Evolutionary conservation across 768 basidiomycete genomes (phyloP), one percentile per base, ranked within the genome.

Genomic region (Tephrocybe sp.): DNA sequence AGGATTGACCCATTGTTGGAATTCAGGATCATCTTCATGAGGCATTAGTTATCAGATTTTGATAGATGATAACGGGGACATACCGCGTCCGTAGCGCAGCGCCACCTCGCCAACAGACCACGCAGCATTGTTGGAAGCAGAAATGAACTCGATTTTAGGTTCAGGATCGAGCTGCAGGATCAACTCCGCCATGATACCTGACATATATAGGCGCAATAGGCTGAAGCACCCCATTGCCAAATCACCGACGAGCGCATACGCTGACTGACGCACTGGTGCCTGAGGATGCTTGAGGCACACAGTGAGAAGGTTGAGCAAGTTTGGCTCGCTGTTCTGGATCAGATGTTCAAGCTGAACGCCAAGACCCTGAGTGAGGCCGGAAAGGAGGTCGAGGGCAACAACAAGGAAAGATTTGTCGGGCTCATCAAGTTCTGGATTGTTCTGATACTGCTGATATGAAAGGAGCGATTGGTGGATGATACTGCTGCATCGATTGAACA

Each of bases 51-150:
- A 34, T 45, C 49, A 56, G 51, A 32, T 50, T 50, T 16, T 13
- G 41, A 35, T 36, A 40, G 49, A 45, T 41, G 12, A 7, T 45
- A 42, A 26, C 19, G 13, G 19, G 14, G n/a, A 17, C 48, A 50
- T 63, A 89, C 90, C 87, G 57, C 83, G 76, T 46, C 92, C 90
- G 64, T 91, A 94, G 41, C 93, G 90, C 55, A 99, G 71, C 7
- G 97, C 92, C 30, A 99, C 92, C 69, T 99, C 97, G 39, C 97
- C 97, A 23, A 97, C 94, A n/a, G 93, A 94, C 97, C 97, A 99
- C 1, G 96, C 96, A 9, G 97, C 97, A 64, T 99, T 99, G 70
- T 99, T 99, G 67, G 92, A 95, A 5, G 96, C 97, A 58, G 92
- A 95, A 55, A 98, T 84, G 62, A 94, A 93, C 67, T 98, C 95